Evolutionary conservation across 768 basidiomycete species (phyloP).

Genomic region (Podaxis mareebaensis): DNA sequence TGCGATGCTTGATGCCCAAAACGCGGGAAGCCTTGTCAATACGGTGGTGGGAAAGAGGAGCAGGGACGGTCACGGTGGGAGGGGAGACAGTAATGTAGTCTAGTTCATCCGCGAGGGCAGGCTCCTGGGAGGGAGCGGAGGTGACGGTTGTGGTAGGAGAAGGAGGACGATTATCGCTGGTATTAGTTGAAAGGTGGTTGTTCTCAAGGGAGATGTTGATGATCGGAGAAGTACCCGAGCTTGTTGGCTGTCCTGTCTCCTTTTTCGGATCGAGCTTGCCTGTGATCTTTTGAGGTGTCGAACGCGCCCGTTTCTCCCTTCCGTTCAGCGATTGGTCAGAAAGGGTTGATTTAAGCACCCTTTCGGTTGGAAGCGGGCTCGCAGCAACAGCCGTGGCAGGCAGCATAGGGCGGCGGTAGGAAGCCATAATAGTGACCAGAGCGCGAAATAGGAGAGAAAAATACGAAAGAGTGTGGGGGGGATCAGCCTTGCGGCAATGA

Average conservation of each 20-base stretch:
- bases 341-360: conserved; percentile 45
- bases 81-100: conserved; percentile 63
- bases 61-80: conserved; percentile 32
- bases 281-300: conserved; percentile 26
- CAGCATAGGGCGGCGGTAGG: conserved; percentile 30
- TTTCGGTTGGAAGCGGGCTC: conserved; percentile 39
- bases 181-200: conserved; percentile 20
- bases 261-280: conserved; percentile 37
- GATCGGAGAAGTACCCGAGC: conserved; percentile 45
- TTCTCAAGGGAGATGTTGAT: conserved; percentile 50
- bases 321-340: conserved; percentile 49
- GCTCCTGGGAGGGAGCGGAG: conserved; percentile 31
- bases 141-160: conserved; percentile 26
- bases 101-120: conserved; percentile 66
- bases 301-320: conserved; percentile 29
- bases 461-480: conserved; percentile 20
- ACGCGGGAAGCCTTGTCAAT: conserved; percentile 78
- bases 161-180: conserved; percentile 21
- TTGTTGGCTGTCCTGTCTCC: conserved; percentile 28
- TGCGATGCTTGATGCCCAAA: conserved; percentile 72
- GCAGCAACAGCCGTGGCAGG: conserved; percentile 38
- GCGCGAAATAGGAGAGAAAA: conserved; percentile 15
- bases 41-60: conserved; percentile 40
- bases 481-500: conserved; percentile 5
- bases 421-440: conserved; percentile 22